Percentiles rank a stretch among this genome's conserved stretches.
phyloP scores from a whole-genome alignment of 1,284 basidiomycete genomes.

The Microbotryum lychnidis-dioicae region DNA sequence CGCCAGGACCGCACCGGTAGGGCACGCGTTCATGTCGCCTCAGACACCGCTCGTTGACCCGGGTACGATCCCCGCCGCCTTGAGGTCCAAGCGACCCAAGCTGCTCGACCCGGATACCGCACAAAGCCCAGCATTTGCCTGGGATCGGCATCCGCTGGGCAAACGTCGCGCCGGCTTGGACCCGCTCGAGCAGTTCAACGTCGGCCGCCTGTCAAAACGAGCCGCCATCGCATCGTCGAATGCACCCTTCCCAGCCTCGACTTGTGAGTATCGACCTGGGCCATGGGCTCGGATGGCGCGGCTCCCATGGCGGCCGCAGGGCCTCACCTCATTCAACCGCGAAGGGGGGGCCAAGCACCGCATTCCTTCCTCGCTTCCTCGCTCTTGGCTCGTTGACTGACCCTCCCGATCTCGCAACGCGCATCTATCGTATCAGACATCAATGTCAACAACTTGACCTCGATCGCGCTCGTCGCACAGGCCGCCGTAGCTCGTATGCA shows the following conservation, averaged over 20 bases:
- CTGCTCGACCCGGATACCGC: background rate
- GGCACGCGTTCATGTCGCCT: constrained; percentile 4
- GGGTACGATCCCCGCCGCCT: background rate
- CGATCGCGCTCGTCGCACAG: constrained; percentile 17
- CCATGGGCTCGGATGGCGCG: background rate
- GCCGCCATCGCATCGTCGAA: constrained; percentile 6
- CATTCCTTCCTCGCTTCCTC: too few species aligned
- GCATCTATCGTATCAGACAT: constrained; percentile 6
- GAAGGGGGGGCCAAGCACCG: background rate
- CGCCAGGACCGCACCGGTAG: background rate
- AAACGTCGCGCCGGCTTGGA: background rate
- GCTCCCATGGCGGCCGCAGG: background rate
- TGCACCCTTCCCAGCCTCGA: constrained; percentile 8
- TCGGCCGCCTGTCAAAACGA: background rate
- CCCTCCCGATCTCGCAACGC: too few species aligned
- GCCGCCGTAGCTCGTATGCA: constrained; percentile 25
- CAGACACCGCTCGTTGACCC: background rate
- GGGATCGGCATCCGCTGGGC: constrained; percentile 16
- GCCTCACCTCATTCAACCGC: background rate
- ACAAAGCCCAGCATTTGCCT: constrained; percentile 10
- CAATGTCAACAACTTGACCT: constrained; percentile 24
- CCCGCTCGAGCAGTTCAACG: background rate
- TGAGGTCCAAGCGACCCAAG: background rate
- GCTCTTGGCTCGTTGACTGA: too few species aligned
- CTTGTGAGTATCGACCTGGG: background rate